Base-by-base conservation (phyloP, 192 early-diverging fungal genomes). In the Entomortierella parvispora region DNA sequence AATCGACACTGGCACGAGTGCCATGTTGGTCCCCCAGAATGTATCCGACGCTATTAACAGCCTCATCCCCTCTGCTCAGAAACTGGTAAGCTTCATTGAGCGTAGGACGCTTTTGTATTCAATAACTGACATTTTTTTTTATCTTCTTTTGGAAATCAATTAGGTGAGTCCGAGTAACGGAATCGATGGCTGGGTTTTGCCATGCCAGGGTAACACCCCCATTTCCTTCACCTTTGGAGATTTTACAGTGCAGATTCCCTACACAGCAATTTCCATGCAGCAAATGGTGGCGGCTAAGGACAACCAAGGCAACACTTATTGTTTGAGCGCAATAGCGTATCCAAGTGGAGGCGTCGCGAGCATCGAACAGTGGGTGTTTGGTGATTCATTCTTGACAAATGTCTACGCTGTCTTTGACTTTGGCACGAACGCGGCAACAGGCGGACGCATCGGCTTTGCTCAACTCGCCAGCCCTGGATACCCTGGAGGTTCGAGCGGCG, bases 1-100 rank as follows among this genome's bases (percentile, higher is more conserved):
- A n/a, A 81, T 89, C 12, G 88, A 89, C 58, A 88, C 86, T 7
- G 88, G 88, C 11, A 88, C 88, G 23, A 83, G 86, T 1, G 58
- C 85, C 5, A 64, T 86, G 48, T 62, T 92, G 76, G 46, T 83
- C 0, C 85, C 88, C 5, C 31, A 75, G 17, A 37, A 40, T 0
- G 59, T 81, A 17, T 58, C 82, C 0, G 48, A 79, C 1, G 58
- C 60, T 31, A 74, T 89, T 26, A 85, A 89, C 61, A 48, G 49
- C 5, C 55, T 23, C 2, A 86, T 89, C 40, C 77, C 80, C 1
- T 76, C 77, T 12, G 67, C 85, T 33, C 18, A 45, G 1, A 51
- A 66, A 33, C 22, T 53, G 25, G 49, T 55, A 49, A 53, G 59
- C 47, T 31, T 26, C 25, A n/a, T n/a, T n/a, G n/a, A n/a, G n/a